Evolutionary conservation across 768 basidiomycete genomes (phyloP), one percentile per base, ranked within the genome.

Genomic region (Pleurotus platypus): DNA sequence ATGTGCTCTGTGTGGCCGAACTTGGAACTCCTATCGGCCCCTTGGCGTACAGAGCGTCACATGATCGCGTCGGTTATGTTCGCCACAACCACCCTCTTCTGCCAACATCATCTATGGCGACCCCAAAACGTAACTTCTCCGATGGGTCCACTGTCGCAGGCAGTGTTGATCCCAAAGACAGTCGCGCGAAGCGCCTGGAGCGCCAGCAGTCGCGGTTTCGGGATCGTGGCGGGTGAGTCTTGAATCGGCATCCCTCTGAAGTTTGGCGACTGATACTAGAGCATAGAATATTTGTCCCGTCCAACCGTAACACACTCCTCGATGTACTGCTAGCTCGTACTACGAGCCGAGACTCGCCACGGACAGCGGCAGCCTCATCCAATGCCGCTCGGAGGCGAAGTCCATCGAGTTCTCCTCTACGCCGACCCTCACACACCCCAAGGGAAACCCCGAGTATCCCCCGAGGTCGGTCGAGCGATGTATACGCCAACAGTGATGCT

Each of bases 141-240:
- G 30, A 35, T 11, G 3, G 11, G 30, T 2, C 49, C 27, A 13
- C 62, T 60, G 20, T 50, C 37, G 18, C 57, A 39, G 18, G 56
- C 54, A 7, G 56, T 59, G 5, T 56, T 11, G 64, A 77, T 48
- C 80, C 82, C 12, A 79, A 84, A 50, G 84, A 83, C 53, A 89
- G 87, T 64, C 76, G 84, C 27, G 78, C 79, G 0, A 72, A 84
- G 48, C 81, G 88, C 45, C 64, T 82, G 13, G 77, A 86, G 64
- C 78, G 86, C 42, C 84, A 83, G 58, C 82, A 88, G 61, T 76
- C 85, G 35, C 75, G 87, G 22, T 85, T 87, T 67, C 79, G 87
- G 54, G 85, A 88, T 68, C 79, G 85, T 55, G 85, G 85, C 57
- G 84, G 85, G 84, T 85, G 27, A 59, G 82, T 71, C 40, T 38